Evolutionary conservation across 208 protist species (phyloP), one percentile per base, ranked within the genome.

Genomic region (Leishmania gerbilli): DNA sequence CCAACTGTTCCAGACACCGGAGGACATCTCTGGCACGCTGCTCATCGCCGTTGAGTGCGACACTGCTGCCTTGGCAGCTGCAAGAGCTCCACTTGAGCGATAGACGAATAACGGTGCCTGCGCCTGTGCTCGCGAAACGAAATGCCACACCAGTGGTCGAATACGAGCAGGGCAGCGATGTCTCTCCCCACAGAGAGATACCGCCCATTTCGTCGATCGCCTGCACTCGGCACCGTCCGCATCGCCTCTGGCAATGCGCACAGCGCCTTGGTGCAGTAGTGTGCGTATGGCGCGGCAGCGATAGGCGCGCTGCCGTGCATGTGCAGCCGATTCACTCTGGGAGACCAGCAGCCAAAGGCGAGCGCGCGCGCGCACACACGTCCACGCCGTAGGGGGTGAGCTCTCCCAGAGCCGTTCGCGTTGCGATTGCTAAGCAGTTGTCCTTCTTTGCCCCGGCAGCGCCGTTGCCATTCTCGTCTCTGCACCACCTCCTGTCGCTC

Each of bases 41-140:
- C 79, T 83, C 13, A 74, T 83, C 45, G 79, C 74, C 9, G 79
- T 83, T 4, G 74, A 83, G 0, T 74, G 79, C 79, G 34, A 83
- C 79, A 24, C 79, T 60, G 65, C 79, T 74, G n/a, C 79, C 74
- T 3, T 74, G 74, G 31, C 78, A 65, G 79, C 74, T 83, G 74
- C 74, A 74, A 0, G 79, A 79, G 49, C 60, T 83, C 9, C 53
- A 79, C 40, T 83, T 79, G 53, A 79, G 74, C 72, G 55, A 83
- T 42, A 64, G 79, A 49, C 71, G 74, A 40, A 71, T 69, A 49
- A 74, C 58, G 34, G 74, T 79, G 3, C 65, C 60, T 51, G 71
- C 77, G 27, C 60, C 6, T 55, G 51, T 55, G 51, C 51, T 55
- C 15, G 17, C 15, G 17, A 21, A 55, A 9, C 15, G 9, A 21